Evolutionary conservation across 768 basidiomycete genomes (phyloP).

Genomic region (Cystoderma amianthinum): DNA sequence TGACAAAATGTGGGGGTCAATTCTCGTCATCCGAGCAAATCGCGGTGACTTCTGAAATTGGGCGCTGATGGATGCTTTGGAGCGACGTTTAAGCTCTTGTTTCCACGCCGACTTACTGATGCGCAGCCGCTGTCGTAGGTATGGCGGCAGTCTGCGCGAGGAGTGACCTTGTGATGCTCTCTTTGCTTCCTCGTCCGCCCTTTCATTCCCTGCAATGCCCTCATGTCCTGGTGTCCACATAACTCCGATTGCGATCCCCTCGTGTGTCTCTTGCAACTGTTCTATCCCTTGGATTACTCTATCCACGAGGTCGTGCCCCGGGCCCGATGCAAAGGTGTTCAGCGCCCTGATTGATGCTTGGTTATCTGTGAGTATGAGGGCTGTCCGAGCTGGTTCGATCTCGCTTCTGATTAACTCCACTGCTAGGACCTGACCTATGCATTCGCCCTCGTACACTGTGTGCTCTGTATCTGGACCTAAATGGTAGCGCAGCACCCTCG

Average conservation of each 20-base stretch:
- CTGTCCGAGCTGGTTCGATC: not conserved
- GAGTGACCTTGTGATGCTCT: conserved; percentile 3
- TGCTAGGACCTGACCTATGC: conserved; percentile 12
- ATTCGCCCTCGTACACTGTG: conserved; percentile 15
- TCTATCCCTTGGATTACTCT: not conserved
- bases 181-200: conserved; percentile 8
- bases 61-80: conserved; percentile 1
- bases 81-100: conserved; percentile 6
- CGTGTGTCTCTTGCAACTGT: not conserved
- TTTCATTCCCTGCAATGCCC: conserved; percentile 7
- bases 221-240: conserved; percentile 8
- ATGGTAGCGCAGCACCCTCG: conserved; percentile 3
- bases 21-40: conserved; percentile 1
- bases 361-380: not conserved
- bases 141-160: not conserved
- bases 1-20: conserved; percentile 9
- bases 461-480: conserved; percentile 8
- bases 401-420: not conserved
- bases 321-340: not conserved
- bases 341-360: not conserved
- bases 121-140: not conserved
- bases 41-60: conserved; percentile 4
- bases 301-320: conserved; percentile 4
- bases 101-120: not conserved
- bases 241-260: not conserved